Evolutionary conservation across 202 grass and related monocot genomes (phyloP), one percentile per base, ranked within the genome.

Genomic region (Bolboschoenoplectus hybrid): DNA sequence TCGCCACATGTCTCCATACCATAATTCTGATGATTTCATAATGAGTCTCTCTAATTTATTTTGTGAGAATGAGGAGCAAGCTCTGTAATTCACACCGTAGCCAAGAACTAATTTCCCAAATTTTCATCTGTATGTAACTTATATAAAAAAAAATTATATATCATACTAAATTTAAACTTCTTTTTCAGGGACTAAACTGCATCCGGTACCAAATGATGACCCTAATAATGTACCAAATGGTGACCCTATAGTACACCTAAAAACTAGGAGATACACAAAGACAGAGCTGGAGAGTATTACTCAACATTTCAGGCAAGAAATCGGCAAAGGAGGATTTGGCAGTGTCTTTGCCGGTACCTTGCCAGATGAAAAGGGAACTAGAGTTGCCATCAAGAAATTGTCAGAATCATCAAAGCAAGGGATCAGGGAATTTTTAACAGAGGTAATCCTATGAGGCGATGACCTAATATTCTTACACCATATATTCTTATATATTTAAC

Each of bases 241-340:
- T 40, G 34, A 13, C 2, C 76, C 50, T 35, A 39, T 57, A 44
- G 79, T 81, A 57, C 76, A 77, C 11, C 81, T 85, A 61, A 62
- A 62, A 9, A 85, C 49, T 9, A 81, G 55, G 36, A 67, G 66
- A 81, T 91, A 88, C 50, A 72, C 87, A 12, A 84, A 87, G 0
- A 11, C 9, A 12, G 87, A 91, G 9, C 73, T 94, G 55, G 63
- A 68, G 12, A 84, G n/a, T 20, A 75, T 89, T 6, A 91, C 92
- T 20, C 60, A 87, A 6, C 86, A 88, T 52, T 93, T 93, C 7
- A 13, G 17, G 13, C 0, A 0, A 44, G 39, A 65, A 36, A 88
- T 91, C 49, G 92, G 87, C 3, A 34, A 74, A 71, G 87, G 89
- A 84, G 92, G 92, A 60, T 93, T 91, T 82, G 92, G 87, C 0